Conservation (phyloP, 768 basidiomycete genomes). For the Amanita inopinata region DNA sequence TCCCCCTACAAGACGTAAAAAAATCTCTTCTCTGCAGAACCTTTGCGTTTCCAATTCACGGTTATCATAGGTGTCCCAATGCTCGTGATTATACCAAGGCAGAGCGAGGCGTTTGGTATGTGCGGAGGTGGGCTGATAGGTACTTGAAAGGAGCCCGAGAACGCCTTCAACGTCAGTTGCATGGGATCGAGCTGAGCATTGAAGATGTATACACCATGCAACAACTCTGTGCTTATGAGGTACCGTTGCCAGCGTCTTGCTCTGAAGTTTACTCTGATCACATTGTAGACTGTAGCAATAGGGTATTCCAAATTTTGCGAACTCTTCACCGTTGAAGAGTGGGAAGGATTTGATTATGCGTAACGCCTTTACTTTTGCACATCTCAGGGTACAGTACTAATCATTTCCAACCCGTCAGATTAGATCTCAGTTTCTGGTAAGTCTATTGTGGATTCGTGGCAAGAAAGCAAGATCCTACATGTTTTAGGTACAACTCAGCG, state of each 20-base stretch:
- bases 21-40: background rate
- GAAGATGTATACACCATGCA: slow-evolving; percentile 74
- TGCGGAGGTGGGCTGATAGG: slow-evolving; percentile 54
- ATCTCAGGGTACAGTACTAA: background rate
- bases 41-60: background rate
- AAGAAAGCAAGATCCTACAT: slow-evolving; percentile 6
- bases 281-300: slow-evolving; percentile 69
- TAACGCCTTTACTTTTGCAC: slow-evolving; percentile 24
- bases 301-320: slow-evolving; percentile 90
- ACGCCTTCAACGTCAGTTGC: slow-evolving; percentile 48
- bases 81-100: slow-evolving; percentile 33
- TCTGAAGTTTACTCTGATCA: background rate
- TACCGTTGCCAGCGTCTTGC: slow-evolving; percentile 18
- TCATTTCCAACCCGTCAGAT: slow-evolving; percentile 22
- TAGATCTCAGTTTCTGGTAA: slow-evolving; percentile 60
- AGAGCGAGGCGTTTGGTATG: slow-evolving; percentile 48
- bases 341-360: slow-evolving; percentile 89
- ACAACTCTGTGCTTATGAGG: slow-evolving; percentile 81
- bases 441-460: slow-evolving; percentile 6
- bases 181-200: slow-evolving; percentile 51
- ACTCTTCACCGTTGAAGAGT: slow-evolving; percentile 85
- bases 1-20: slow-evolving; percentile 74
- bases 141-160: slow-evolving; percentile 62
- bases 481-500: slow-evolving; percentile 52
- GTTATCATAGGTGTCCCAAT: slow-evolving; percentile 48